phyloP scores from a whole-genome alignment of 805 yeast genomes.

The Nakazawaea ishiwadae region DNA sequence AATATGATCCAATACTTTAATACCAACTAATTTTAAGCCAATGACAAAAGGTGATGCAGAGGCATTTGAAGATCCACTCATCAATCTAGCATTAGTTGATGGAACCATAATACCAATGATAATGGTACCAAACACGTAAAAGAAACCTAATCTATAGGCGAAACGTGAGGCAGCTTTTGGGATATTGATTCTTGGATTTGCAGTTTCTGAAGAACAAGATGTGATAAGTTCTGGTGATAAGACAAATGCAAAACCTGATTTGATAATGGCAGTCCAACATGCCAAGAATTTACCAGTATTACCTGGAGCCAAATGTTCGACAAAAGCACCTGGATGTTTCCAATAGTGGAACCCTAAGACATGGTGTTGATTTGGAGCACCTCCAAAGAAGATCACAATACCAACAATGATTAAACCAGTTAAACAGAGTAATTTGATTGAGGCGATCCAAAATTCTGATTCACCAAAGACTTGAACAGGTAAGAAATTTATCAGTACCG shows the following conservation, averaged over 20 bases:
- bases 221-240: slow-evolving; percentile 61
- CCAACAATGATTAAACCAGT: slow-evolving; percentile 54
- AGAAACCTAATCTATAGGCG: slow-evolving; percentile 55
- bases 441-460: slow-evolving; percentile 60
- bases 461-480: slow-evolving; percentile 39
- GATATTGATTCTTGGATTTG: slow-evolving; percentile 53
- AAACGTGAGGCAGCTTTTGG: slow-evolving; percentile 60
- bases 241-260: slow-evolving; percentile 64
- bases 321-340: slow-evolving; percentile 43
- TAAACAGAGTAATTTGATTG: slow-evolving; percentile 62
- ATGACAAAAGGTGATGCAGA: slow-evolving; percentile 65
- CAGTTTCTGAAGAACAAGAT: slow-evolving; percentile 53
- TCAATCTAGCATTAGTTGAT: slow-evolving; percentile 43
- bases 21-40: slow-evolving; percentile 59
- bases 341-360: slow-evolving; percentile 67
- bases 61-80: slow-evolving; percentile 41
- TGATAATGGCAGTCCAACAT: slow-evolving; percentile 56
- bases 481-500: slow-evolving; percentile 39
- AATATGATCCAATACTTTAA: slow-evolving; percentile 53
- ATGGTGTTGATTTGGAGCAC: slow-evolving; percentile 48
- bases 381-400: slow-evolving; percentile 56
- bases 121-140: slow-evolving; percentile 54
- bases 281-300: slow-evolving; percentile 59
- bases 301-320: slow-evolving; percentile 45
- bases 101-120: slow-evolving; percentile 59